Conservation (phyloP, 345 rosid genomes). For the Streptanthus diversifolius region DNA sequence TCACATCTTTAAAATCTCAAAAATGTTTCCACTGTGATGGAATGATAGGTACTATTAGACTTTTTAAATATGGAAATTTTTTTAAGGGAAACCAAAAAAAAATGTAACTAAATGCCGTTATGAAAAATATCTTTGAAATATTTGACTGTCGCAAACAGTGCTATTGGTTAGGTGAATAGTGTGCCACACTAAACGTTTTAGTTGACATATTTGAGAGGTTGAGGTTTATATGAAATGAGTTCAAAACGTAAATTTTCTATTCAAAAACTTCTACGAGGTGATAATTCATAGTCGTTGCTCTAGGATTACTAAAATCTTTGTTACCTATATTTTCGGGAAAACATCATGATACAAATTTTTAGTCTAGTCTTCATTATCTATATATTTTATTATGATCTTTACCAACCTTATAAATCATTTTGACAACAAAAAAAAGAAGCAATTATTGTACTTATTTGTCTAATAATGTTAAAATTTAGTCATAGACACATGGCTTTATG, state of each 20-base stretch:
- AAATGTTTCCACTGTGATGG: background rate
- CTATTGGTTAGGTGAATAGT: background rate
- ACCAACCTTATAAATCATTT: constrained; percentile 24
- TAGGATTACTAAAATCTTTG: background rate
- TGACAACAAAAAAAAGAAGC: background rate
- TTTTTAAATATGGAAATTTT: background rate
- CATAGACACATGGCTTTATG: background rate
- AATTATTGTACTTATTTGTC: constrained; percentile 24
- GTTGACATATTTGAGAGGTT: background rate
- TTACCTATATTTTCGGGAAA: background rate
- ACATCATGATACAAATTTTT: constrained; percentile 10
- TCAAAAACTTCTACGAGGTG: background rate
- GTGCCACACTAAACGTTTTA: background rate
- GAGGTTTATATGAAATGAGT: background rate
- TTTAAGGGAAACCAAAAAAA: background rate
- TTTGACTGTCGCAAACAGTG: constrained; percentile 11
- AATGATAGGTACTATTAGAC: background rate
- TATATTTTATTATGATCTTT: background rate
- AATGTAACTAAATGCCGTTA: background rate
- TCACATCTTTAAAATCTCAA: background rate
- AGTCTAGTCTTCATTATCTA: background rate
- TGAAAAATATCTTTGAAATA: constrained; percentile 17
- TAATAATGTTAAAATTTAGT: constrained; percentile 12
- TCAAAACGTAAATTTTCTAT: background rate
- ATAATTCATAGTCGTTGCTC: constrained; percentile 6